Percentiles rank a stretch among this genome's conserved stretches.
These are phyloP conservation scores for Dichotomopilus funicola DNA, from an alignment of 2,329 filamentous ascomycete genomes.

Conservation along the genomic window DNA sequence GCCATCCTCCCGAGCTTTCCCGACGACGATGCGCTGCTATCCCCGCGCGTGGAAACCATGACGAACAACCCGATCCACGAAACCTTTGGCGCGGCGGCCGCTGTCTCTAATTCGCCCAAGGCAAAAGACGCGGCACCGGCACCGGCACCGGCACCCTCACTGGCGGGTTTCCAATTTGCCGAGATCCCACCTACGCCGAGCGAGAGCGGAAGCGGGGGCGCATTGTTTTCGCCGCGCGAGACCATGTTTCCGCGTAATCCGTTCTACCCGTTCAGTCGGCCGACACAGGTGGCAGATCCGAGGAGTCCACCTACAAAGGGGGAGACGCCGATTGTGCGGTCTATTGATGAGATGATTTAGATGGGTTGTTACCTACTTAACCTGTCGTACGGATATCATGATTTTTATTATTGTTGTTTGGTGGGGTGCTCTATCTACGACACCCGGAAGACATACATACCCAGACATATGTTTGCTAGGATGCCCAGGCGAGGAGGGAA, in stretches of 20 bases:
- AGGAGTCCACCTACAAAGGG: slow-evolving; percentile 69
- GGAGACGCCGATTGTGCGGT: slow-evolving; percentile 67
- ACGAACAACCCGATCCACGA: slow-evolving; percentile 60
- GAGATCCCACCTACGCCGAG: slow-evolving; percentile 47
- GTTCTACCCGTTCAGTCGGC: slow-evolving; percentile 46
- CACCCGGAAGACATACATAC: too few species aligned
- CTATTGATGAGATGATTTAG: slow-evolving; percentile 67
- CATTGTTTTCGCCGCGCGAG: slow-evolving; percentile 47
- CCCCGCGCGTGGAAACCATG: slow-evolving; percentile 66
- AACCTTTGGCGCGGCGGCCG: slow-evolving; percentile 29
- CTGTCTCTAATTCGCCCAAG: too few species aligned
- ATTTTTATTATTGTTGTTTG: not conserved
- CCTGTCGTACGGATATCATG: not conserved
- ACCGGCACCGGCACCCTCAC: not conserved
- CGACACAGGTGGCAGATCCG: slow-evolving; percentile 54
- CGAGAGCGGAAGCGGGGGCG: slow-evolving; percentile 27
- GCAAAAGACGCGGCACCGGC: too few species aligned
- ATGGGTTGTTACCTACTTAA: too few species aligned
- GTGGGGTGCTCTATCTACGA: too few species aligned
- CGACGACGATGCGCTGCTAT: slow-evolving; percentile 55
- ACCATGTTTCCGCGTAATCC: slow-evolving; percentile 49
- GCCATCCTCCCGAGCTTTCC: slow-evolving; percentile 31
- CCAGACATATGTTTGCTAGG: too few species aligned
- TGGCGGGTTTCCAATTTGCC: slow-evolving; percentile 46
- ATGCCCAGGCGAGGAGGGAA: too few species aligned